A percentile compares a stretch with the other conserved stretches of the same genome.
These are phyloP conservation scores for Dalbergia oliveri DNA, from an alignment of 306 rosid species.

Conservation along the genomic window DNA sequence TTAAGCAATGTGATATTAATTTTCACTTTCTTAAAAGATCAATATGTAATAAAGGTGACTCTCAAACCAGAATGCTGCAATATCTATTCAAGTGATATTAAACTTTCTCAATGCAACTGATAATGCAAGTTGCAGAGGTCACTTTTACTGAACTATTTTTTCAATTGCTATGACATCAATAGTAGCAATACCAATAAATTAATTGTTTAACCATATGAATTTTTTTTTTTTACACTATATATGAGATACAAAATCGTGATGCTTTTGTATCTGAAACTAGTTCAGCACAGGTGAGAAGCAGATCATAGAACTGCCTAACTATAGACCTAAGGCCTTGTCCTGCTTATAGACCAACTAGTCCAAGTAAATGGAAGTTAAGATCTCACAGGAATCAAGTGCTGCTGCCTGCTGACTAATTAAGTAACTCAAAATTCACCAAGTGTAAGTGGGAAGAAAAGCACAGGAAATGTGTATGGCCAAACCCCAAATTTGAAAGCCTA, in stretches of 20 bases:
- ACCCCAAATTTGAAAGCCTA: slow-evolving; percentile 36
- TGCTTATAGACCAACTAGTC: too few species aligned
- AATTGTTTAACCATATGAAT: background rate
- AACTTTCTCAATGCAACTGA: background rate
- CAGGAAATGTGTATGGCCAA: background rate
- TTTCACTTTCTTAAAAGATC: background rate
- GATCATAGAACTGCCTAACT: too few species aligned
- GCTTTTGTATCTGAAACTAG: background rate
- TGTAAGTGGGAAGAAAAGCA: background rate
- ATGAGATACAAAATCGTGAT: background rate
- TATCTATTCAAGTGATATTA: background rate
- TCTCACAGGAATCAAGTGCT: background rate
- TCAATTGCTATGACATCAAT: background rate
- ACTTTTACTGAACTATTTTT: background rate
- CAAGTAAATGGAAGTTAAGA: too few species aligned
- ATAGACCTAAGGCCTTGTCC: too few species aligned
- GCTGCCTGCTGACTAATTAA: slow-evolving; percentile 29
- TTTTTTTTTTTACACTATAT: background rate
- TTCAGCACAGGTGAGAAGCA: too few species aligned
- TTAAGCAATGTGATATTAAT: background rate
- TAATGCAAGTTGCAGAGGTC: background rate
- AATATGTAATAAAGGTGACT: background rate
- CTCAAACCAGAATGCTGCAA: background rate
- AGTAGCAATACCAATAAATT: background rate
- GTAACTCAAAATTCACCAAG: slow-evolving; percentile 31